phyloP scores from a whole-genome alignment of 2,329 filamentous ascomycete species.

The Aspergillus sp. region DNA sequence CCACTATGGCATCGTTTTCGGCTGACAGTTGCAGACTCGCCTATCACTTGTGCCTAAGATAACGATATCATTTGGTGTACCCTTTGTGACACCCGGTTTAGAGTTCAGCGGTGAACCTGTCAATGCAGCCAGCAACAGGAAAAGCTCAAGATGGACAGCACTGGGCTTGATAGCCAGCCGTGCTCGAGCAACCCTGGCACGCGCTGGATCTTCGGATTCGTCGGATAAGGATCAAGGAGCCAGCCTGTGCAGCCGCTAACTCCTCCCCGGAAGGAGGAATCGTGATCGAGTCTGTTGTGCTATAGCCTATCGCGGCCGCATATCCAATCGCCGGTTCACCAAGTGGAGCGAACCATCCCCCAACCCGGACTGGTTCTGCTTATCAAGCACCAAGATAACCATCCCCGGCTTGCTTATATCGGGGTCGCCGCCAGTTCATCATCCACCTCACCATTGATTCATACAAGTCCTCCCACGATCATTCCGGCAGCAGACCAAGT shows the following conservation, averaged over 20 bases:
- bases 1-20: too few relatives aligned
- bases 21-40: too few relatives aligned
- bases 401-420: background rate
- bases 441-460: background rate
- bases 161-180: background rate
- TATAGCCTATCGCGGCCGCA: background rate
- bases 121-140: background rate
- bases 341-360: background rate
- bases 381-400: slow-evolving; percentile 10
- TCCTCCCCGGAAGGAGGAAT: background rate
- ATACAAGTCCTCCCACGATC: background rate
- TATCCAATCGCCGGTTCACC: background rate
- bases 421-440: background rate
- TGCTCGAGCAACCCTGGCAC: background rate
- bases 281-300: background rate
- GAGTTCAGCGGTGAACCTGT: background rate
- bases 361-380: background rate
- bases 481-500: background rate
- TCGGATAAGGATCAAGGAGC: slow-evolving; percentile 1
- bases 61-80: background rate
- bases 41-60: too few relatives aligned
- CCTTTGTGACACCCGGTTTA: background rate
- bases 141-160: background rate
- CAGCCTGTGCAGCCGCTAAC: background rate
- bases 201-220: background rate